Evolutionary conservation across 768 basidiomycete genomes (phyloP), one percentile per base, ranked within the genome.

Genomic region (Piloderma croceum): DNA sequence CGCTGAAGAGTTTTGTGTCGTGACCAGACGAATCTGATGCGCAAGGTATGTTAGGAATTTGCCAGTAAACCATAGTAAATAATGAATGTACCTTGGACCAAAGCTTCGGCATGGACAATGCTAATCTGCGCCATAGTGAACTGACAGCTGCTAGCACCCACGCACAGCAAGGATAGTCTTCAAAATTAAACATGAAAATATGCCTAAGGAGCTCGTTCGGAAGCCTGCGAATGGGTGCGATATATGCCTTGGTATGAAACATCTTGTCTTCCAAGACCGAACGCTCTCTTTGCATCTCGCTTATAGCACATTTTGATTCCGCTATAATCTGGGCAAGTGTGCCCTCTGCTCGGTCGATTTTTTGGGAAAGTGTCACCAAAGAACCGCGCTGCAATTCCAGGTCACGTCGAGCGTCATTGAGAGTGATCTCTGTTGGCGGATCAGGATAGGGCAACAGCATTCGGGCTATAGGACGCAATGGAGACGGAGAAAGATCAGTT

Each of bases 111-210:
- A 83, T 83, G 17, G 70, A 65, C 22, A 88, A 61, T 3, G 75
- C 75, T 31, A 84, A 65, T 37, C 70, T 65, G 38, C 86, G 68
- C 86, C 86, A 89, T 12, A 72, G 62, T 6, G 69, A 55, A 47
- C 77, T 85, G 3, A 88, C 83, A 1, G 81, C 73, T 3, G 83
- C 71, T 31, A 88, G 71, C 18, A 80, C 73, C 86, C 86, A 89
- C 6, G 82, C 81, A 52, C 75, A 78, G 52, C 79, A 81, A n/a
- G 81, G 74, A 55, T 82, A 70, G 40, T 76, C 74, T 41, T 82
- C 77, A 47, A 84, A 87, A 49, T 71, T 73, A 61, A 76, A 74
- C 45, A 76, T 54, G 53, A 90, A 90, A 50, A 90, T 77, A 43
- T 79, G 74, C 39, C 81, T 70, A 36, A 88, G 68, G n/a, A 90